Evolutionary conservation across 2,329 filamentous ascomycete species (phyloP).

Genomic region (Fusarium sp.): DNA sequence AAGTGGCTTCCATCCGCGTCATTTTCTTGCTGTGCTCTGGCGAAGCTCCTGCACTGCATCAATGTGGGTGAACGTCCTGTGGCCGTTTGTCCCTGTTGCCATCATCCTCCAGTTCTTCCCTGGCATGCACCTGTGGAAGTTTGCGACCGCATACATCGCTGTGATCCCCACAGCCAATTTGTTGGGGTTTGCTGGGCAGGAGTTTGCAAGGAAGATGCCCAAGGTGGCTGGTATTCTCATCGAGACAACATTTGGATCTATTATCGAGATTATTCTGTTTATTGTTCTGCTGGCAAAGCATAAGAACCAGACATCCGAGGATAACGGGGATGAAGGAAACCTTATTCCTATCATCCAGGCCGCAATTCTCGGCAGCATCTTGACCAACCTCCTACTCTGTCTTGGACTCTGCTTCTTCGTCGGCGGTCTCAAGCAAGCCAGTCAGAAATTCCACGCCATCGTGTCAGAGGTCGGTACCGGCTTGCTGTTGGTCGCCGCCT

Average conservation of each 20-base stretch:
- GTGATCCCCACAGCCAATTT: constrained; percentile 63
- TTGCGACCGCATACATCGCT: constrained; percentile 59
- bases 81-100: constrained; percentile 61
- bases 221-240: constrained; percentile 68
- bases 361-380: constrained; percentile 75
- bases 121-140: constrained; percentile 56
- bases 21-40: constrained; percentile 58
- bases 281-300: constrained; percentile 66
- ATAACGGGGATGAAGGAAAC: constrained; percentile 50
- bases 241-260: constrained; percentile 66
- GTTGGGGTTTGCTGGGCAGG: constrained; percentile 61
- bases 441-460: constrained; percentile 71
- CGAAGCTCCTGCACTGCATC: constrained; percentile 57
- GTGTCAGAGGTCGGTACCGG: constrained; percentile 76
- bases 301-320: constrained; percentile 15
- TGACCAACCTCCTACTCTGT: constrained; percentile 75
- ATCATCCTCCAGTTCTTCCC: constrained; percentile 54
- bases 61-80: constrained; percentile 60
- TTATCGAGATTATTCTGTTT: constrained; percentile 76
- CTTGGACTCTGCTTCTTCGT: constrained; percentile 75
- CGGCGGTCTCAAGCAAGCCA: constrained; percentile 69
- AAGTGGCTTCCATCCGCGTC: constrained; percentile 55
- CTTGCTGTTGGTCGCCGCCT: constrained; percentile 69
- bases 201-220: constrained; percentile 73
- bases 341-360: constrained; percentile 72